Percentiles rank a stretch among this genome's conserved stretches.
phyloP scores from a whole-genome alignment of 2,329 filamentous ascomycete species.

The Monosporascus ibericus region DNA sequence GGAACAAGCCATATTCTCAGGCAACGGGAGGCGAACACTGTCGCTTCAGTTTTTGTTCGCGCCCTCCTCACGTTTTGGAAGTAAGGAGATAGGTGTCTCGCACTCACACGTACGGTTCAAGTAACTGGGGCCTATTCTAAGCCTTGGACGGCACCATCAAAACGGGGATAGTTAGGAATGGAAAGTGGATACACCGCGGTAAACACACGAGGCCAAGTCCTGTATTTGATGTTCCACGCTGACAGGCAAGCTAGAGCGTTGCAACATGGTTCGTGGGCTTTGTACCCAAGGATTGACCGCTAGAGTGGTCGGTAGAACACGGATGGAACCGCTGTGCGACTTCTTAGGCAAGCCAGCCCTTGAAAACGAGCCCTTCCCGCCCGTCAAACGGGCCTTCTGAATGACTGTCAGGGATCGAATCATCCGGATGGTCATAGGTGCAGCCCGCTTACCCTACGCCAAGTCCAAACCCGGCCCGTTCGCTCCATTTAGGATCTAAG shows the following conservation, averaged over 20 bases:
- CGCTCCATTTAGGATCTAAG: too few species aligned
- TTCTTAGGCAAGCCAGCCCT: constrained; percentile 6
- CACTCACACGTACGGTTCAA: constrained; percentile 24
- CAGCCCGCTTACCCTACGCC: too few species aligned
- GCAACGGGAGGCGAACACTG: too few species aligned
- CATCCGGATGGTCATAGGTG: too few species aligned
- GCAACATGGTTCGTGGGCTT: not conserved
- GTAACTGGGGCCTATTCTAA: constrained; percentile 23
- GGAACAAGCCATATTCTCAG: too few species aligned
- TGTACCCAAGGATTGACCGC: not conserved
- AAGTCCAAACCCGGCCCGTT: too few species aligned
- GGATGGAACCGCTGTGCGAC: constrained; percentile 1
- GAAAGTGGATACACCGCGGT: constrained; percentile 22
- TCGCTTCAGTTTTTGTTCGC: too few species aligned
- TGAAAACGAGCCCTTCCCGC: not conserved
- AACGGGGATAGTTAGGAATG: constrained; percentile 19
- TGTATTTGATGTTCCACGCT: not conserved
- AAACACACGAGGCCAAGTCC: constrained; percentile 1
- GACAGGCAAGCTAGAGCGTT: not conserved
- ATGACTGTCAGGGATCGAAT: too few species aligned
- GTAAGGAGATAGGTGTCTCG: not conserved
- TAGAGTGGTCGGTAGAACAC: not conserved
- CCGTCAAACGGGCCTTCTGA: too few species aligned
- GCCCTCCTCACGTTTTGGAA: too few species aligned
- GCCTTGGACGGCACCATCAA: constrained; percentile 22